Conservation (phyloP, 441 rosid species). For the Jatropha multifida region DNA sequence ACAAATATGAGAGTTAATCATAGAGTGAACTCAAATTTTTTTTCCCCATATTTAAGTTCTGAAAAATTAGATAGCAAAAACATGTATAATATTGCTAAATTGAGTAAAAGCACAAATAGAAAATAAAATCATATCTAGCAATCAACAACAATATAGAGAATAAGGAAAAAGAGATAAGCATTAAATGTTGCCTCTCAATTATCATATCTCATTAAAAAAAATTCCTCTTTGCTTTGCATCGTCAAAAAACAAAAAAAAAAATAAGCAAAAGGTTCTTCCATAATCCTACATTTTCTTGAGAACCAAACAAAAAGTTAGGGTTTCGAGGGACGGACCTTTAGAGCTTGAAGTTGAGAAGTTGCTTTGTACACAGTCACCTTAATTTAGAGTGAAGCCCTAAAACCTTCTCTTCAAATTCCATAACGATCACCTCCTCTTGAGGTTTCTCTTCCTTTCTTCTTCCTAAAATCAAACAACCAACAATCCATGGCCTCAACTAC, state of each 20-base stretch:
- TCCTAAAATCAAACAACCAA: conserved; percentile 66
- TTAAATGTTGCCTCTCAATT: neutral
- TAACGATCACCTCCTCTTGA: conserved; percentile 48
- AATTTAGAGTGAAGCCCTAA: conserved; percentile 16
- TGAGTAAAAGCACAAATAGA: neutral
- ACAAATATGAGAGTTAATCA: neutral
- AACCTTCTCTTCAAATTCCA: conserved; percentile 59
- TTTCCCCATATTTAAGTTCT: neutral
- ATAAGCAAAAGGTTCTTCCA: neutral
- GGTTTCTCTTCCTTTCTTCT: conserved; percentile 61
- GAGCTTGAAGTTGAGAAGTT: conserved; percentile 50
- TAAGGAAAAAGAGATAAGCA: neutral
- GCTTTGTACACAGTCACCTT: conserved; percentile 50
- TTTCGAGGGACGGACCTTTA: conserved; percentile 46
- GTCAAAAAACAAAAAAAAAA: neutral
- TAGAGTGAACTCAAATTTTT: neutral
- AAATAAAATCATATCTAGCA: conserved; percentile 19
- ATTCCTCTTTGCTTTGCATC: neutral
- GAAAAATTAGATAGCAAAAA: neutral
- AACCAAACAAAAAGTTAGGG: conserved; percentile 24
- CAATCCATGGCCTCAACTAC: conserved; percentile 54
- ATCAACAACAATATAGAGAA: neutral
- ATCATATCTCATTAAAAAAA: neutral
- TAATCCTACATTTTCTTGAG: conserved; percentile 8
- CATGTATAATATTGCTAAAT: neutral